phyloP scores from a whole-genome alignment of 1,284 basidiomycete genomes.

The Ceratobasidium sp. region DNA sequence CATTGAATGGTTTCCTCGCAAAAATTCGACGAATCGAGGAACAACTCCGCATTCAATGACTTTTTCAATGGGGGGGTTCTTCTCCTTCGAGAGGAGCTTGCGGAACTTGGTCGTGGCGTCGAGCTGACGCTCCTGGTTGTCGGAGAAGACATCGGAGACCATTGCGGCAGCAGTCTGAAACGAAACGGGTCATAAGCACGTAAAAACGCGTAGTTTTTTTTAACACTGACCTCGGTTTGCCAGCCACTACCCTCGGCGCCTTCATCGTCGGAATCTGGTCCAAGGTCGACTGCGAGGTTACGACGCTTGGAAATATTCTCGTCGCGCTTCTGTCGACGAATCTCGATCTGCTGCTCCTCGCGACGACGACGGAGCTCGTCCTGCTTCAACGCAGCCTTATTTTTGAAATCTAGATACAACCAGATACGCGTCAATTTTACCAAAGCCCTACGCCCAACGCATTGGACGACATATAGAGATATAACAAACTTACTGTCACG shows the following conservation, averaged over 20 bases:
- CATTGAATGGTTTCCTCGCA: constrained; percentile 85
- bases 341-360: constrained; percentile 97
- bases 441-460: constrained; percentile 30
- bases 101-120: constrained; percentile 85
- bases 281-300: constrained; percentile 80
- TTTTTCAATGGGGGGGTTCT: constrained; percentile 99
- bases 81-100: constrained; percentile 98
- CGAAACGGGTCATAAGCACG: constrained; percentile 20
- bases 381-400: constrained; percentile 81
- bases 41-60: constrained; percentile 99
- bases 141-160: constrained; percentile 92
- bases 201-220: constrained; percentile 36
- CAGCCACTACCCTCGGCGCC: constrained; percentile 65
- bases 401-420: constrained; percentile 63
- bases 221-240: constrained; percentile 72
- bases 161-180: constrained; percentile 85
- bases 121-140: constrained; percentile 80
- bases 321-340: constrained; percentile 93
- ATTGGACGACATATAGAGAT: background rate
- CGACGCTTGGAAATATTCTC: constrained; percentile 96
- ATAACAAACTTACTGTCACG: constrained; percentile 14
- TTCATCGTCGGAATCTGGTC: constrained; percentile 87
- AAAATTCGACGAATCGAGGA: constrained; percentile 95
- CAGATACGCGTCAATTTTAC: constrained; percentile 33
- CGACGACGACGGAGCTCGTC: constrained; percentile 91